These are phyloP conservation scores for Candida ulmi DNA, from an alignment of 805 yeast genomes.

Conservation along the genomic window DNA sequence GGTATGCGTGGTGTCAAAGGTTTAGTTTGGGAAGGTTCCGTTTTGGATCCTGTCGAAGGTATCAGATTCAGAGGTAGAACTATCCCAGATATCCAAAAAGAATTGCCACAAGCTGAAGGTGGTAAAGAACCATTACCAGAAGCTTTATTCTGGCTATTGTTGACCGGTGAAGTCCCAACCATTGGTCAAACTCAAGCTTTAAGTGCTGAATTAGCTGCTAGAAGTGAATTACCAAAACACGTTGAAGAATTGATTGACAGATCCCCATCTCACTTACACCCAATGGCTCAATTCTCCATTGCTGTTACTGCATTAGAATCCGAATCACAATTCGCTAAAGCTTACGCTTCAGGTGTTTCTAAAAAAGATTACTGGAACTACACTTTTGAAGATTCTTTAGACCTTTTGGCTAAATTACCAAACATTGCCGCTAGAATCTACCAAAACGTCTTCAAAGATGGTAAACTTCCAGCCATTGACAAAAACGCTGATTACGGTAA, in stretches of 20 bases:
- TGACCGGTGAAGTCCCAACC: slow-evolving; percentile 81
- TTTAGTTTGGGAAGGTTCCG: slow-evolving; percentile 86
- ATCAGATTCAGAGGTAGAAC: slow-evolving; percentile 82
- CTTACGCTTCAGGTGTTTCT: slow-evolving; percentile 77
- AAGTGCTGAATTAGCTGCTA: slow-evolving; percentile 72
- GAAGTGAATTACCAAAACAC: slow-evolving; percentile 73
- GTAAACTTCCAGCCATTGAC: slow-evolving; percentile 51
- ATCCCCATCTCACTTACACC: slow-evolving; percentile 72
- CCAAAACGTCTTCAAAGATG: slow-evolving; percentile 81
- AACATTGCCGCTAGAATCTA: slow-evolving; percentile 76
- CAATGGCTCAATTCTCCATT: slow-evolving; percentile 87
- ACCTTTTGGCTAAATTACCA: slow-evolving; percentile 77
- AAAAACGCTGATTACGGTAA: slow-evolving; percentile 59
- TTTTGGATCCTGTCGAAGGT: slow-evolving; percentile 79
- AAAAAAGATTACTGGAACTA: slow-evolving; percentile 83
- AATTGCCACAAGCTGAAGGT: slow-evolving; percentile 70
- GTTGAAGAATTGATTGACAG: slow-evolving; percentile 67
- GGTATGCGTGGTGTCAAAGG: slow-evolving; percentile 89
- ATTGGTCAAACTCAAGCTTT: slow-evolving; percentile 64
- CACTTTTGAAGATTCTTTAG: slow-evolving; percentile 75
- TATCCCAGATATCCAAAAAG: slow-evolving; percentile 70
- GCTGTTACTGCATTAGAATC: slow-evolving; percentile 78
- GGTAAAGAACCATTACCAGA: slow-evolving; percentile 68
- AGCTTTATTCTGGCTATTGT: slow-evolving; percentile 74
- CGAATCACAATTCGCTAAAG: slow-evolving; percentile 80